These are phyloP conservation scores for Leishmania aethiopica DNA, from an alignment of 208 protist species.

Conservation along the genomic window DNA sequence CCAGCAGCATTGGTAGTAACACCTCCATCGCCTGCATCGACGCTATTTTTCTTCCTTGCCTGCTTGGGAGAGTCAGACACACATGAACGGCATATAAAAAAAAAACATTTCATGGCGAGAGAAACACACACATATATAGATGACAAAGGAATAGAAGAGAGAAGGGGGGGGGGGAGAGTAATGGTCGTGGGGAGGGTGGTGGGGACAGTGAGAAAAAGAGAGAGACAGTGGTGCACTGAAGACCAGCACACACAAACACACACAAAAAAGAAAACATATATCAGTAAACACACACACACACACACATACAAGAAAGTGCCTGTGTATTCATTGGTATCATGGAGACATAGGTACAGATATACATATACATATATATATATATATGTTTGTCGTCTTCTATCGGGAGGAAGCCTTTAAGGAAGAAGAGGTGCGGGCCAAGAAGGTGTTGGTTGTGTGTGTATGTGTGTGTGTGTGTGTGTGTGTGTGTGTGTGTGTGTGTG, in stretches of 20 bases:
- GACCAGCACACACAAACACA: neutral
- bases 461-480: neutral
- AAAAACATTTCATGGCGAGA: neutral
- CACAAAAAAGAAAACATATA: neutral
- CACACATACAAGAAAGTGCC: neutral
- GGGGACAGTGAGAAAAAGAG: too few relatives aligned
- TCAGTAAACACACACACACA: neutral
- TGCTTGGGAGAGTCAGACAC: neutral
- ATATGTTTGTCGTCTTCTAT: neutral
- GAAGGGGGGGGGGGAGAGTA: too few relatives aligned
- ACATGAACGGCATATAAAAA: neutral
- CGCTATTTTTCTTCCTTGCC: neutral
- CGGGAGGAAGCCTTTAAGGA: constrained; percentile 1
- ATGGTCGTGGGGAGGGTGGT: too few relatives aligned
- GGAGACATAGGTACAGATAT: neutral
- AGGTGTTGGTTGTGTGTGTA: neutral
- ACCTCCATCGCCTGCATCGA: neutral
- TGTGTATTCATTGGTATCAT: neutral
- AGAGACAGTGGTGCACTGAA: neutral
- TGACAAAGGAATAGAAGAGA: too few relatives aligned
- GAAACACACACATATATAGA: neutral
- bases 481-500: neutral
- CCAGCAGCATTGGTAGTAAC: neutral
- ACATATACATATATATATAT: too few relatives aligned
- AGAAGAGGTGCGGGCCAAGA: constrained; percentile 19